Evolutionary conservation across 306 rosid genomes (phyloP).

Genomic region (Inga oerstediana): DNA sequence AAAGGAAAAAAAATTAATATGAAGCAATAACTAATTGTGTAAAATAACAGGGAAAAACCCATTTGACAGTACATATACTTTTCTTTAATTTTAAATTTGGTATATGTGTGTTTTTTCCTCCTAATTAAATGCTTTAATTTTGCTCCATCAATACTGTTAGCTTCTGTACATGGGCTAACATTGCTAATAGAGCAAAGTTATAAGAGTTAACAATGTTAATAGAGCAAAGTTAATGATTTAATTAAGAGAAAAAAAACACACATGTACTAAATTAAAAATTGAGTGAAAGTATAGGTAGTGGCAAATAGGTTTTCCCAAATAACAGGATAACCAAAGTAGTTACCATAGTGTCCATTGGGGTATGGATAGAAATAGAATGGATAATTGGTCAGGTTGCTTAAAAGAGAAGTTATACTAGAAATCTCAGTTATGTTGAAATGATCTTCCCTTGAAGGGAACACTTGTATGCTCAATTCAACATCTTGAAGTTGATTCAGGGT

Average conservation of each 20-base stretch:
- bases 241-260: no score
- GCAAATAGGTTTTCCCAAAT: no score
- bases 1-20: background rate
- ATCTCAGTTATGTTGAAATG: conserved; percentile 37
- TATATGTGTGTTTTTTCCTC: no score
- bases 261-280: no score
- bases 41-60: background rate
- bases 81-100: conserved; percentile 28
- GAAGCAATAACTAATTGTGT: conserved; percentile 18
- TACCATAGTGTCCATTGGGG: background rate
- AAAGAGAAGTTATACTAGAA: conserved; percentile 30
- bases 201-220: no score
- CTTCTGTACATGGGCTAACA: no score
- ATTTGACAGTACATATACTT: no score
- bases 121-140: no score
- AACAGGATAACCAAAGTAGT: conserved; percentile 23
- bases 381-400: conserved; percentile 41
- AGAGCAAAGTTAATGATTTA: no score
- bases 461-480: conserved; percentile 25
- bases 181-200: no score
- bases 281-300: no score
- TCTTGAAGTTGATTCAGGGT: background rate
- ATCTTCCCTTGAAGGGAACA: conserved; percentile 50
- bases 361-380: conserved; percentile 33
- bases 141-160: no score